Percentiles rank a stretch among this genome's conserved stretches.
Evolutionary conservation across 306 rosid species (phyloP).

Genomic region (Nissolia schottii): DNA sequence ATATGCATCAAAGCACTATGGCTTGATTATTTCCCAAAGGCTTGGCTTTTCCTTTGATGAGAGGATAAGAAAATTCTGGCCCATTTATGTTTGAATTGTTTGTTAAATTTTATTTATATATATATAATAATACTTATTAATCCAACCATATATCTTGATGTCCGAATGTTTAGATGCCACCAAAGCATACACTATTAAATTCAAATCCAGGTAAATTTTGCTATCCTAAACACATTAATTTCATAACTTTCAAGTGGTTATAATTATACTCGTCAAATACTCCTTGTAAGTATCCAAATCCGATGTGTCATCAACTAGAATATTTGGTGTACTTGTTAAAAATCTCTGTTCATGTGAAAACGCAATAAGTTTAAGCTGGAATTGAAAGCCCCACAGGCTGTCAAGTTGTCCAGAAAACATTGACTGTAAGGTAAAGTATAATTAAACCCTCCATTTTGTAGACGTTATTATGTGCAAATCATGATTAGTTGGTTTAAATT

Average conservation of each 20-base stretch:
- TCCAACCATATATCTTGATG: slow-evolving; percentile 1
- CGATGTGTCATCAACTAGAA: background rate
- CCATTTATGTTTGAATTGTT: background rate
- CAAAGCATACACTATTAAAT: background rate
- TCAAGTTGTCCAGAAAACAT: background rate
- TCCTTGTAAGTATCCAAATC: background rate
- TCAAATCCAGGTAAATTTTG: background rate
- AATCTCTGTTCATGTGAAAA: slow-evolving; percentile 9
- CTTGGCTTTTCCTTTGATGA: background rate
- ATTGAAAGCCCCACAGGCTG: background rate
- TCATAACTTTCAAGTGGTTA: background rate
- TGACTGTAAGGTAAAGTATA: background rate
- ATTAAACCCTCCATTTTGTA: background rate
- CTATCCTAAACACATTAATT: background rate
- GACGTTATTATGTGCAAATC: slow-evolving; percentile 27
- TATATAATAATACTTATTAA: background rate
- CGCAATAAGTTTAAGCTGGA: background rate
- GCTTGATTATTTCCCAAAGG: background rate
- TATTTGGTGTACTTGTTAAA: background rate
- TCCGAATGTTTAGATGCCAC: background rate
- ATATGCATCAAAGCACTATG: slow-evolving; percentile 23
- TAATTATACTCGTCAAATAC: background rate
- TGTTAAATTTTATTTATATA: background rate
- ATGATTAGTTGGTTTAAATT: slow-evolving; percentile 28
- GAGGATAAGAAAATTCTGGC: slow-evolving; percentile 8